These are phyloP conservation scores for Pelargonium fulgidum DNA, from an alignment of 441 rosid genomes.

Conservation along the genomic window DNA sequence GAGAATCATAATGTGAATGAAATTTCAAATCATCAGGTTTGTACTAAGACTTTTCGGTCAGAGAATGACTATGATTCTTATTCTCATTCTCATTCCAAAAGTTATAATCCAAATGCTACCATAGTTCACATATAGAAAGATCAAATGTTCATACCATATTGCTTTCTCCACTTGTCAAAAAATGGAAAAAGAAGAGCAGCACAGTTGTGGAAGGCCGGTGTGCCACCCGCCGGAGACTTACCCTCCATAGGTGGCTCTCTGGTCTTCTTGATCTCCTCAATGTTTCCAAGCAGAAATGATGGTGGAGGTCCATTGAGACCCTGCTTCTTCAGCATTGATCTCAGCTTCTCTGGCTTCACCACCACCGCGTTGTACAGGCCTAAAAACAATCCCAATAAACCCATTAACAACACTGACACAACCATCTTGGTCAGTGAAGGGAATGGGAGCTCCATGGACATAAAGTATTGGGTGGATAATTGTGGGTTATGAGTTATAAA, in stretches of 20 bases:
- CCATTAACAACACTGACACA: background rate
- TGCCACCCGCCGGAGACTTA: background rate
- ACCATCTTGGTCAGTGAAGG: background rate
- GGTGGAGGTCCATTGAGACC: slow-evolving; percentile 17
- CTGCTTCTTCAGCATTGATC: slow-evolving; percentile 15
- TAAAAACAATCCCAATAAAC: background rate
- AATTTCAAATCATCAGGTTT: too few relatives aligned
- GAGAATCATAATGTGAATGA: too few relatives aligned
- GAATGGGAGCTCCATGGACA: background rate
- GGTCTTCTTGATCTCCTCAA: slow-evolving; percentile 13
- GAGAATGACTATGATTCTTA: too few relatives aligned
- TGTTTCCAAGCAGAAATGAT: slow-evolving; percentile 20
- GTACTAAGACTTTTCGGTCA: too few relatives aligned
- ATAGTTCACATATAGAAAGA: too few relatives aligned
- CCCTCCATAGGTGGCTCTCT: background rate
- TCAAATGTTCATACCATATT: slow-evolving; percentile 25
- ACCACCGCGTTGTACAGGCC: background rate
- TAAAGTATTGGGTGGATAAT: background rate
- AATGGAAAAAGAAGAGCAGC: slow-evolving; percentile 35
- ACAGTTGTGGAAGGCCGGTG: slow-evolving; percentile 29
- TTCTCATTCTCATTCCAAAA: background rate
- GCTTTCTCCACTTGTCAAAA: slow-evolving; percentile 36
- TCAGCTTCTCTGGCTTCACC: slow-evolving; percentile 12
- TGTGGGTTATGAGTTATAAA: too few relatives aligned
- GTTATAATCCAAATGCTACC: background rate